Evolutionary conservation across 805 yeast genomes (phyloP), one percentile per base, ranked within the genome.

Genomic region (Monosporozyma siamensis): DNA sequence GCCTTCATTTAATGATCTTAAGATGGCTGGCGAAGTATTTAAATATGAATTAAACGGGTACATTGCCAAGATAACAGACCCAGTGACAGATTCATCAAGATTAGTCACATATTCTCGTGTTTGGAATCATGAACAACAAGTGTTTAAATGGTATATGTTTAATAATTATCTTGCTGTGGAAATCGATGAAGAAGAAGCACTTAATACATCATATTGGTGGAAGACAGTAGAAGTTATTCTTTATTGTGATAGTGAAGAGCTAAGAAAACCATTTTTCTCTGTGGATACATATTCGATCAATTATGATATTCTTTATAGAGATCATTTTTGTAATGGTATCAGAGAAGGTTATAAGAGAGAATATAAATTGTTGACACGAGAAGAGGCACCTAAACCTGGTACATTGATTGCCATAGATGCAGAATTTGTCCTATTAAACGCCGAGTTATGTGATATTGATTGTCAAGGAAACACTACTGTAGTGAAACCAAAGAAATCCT

Each of bases 361-460:
- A 48, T 85, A 83, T 56, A 73, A 77, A 50, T 65, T 83, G n/a
- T 64, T 86, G 44, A 77, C 87, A 0, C 64, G 65, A 26, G 70
- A 72, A 38, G 89, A 83, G 52, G 84, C 86, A 0, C 96, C 96
- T 0, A 55, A 56, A 17, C 72, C 79, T 0, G 95, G 95, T 0
- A 69, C 85, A 1, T 59, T 88, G 31, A 80, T 90, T 15, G 98
- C 97, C 0, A 82, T 92, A 44, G 99, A 92, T 68, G 97, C 99
- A 0, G 99, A 92, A 61, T 92, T 94, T 69, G 97, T 92, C 3
- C 74, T 80, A 24, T 59, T 89, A 25, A 76, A 78, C 39, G 83
- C 83, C 4, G 97, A 88, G 50, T 77, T 81, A 47, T 74, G 77
- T 35, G 97, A 89, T 55, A 74, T 90, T 38, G 75, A 77, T 41